Percentiles rank a stretch among this genome's conserved stretches.
Conservation (phyloP, 1,284 basidiomycete species). For the Ustilago xerochloae region DNA sequence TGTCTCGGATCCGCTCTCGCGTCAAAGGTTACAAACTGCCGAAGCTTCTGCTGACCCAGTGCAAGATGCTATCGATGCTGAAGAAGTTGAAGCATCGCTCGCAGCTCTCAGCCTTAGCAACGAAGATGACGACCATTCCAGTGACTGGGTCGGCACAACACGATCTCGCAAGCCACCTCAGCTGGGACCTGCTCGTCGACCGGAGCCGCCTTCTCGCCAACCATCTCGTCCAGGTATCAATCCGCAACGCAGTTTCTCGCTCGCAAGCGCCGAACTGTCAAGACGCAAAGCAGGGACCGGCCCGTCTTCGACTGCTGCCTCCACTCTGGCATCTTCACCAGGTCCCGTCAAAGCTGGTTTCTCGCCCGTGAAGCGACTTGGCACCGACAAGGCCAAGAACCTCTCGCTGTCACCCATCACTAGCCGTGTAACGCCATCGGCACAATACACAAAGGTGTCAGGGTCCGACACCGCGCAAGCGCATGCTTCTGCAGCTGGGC, state of each 20-base stretch:
- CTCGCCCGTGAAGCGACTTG: slow-evolving; percentile 40
- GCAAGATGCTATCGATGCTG: slow-evolving; percentile 38
- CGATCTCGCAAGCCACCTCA: slow-evolving; percentile 33
- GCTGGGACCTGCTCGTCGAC: slow-evolving; percentile 32
- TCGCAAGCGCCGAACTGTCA: slow-evolving; percentile 37
- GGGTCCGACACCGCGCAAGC: slow-evolving; percentile 24
- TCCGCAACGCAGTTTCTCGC: slow-evolving; percentile 40
- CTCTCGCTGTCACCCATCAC: slow-evolving; percentile 59
- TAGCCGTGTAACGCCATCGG: slow-evolving; percentile 40
- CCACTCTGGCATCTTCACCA: slow-evolving; percentile 18
- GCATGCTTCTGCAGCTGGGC: slow-evolving; percentile 35
- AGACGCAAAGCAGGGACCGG: slow-evolving; percentile 8
- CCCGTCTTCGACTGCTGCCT: slow-evolving; percentile 8
- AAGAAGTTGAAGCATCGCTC: slow-evolving; percentile 40
- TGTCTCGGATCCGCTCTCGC: slow-evolving; percentile 44
- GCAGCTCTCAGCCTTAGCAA: slow-evolving; percentile 36
- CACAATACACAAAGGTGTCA: slow-evolving; percentile 31
- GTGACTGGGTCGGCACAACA: not conserved
- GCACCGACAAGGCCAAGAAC: slow-evolving; percentile 47
- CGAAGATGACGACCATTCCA: slow-evolving; percentile 10
- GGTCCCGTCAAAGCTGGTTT: slow-evolving; percentile 29
- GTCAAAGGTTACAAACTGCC: slow-evolving; percentile 35
- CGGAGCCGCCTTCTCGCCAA: slow-evolving; percentile 15
- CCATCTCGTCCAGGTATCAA: slow-evolving; percentile 19
- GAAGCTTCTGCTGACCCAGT: slow-evolving; percentile 17